Conservation (phyloP, 345 rosid genomes). For the Abelmoschus esculentus region DNA sequence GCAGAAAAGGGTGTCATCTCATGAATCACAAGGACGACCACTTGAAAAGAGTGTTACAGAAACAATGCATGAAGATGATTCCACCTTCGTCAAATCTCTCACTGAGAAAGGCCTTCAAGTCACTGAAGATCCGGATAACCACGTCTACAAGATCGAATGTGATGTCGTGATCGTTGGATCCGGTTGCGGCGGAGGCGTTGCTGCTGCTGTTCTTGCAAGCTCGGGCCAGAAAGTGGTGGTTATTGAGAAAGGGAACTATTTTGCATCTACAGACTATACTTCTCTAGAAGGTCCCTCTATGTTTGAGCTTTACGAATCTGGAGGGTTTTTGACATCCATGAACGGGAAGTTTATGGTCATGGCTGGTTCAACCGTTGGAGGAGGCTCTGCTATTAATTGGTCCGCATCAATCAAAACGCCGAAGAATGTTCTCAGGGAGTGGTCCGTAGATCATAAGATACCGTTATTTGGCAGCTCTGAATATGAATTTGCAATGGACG, state of each 20-base stretch:
- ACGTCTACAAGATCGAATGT: constrained; percentile 44
- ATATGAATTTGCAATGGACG: constrained; percentile 47
- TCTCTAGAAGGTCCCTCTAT: constrained; percentile 59
- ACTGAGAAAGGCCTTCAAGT: constrained; percentile 43
- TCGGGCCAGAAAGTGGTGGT: constrained; percentile 53
- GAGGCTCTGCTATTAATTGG: constrained; percentile 68
- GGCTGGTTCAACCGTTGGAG: constrained; percentile 64
- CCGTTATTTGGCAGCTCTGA: constrained; percentile 31
- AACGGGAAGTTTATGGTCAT: constrained; percentile 36
- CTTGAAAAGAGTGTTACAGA: constrained; percentile 49
- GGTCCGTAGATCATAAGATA: constrained; percentile 42
- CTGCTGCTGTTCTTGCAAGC: constrained; percentile 60
- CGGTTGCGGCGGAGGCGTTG: constrained; percentile 69
- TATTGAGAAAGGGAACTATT: constrained; percentile 68
- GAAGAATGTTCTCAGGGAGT: constrained; percentile 40
- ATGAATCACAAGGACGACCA: constrained; percentile 27
- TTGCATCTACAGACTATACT: constrained; percentile 41
- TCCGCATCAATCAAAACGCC: constrained; percentile 50
- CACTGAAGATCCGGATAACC: constrained; percentile 23
- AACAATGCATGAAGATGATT: constrained; percentile 33
- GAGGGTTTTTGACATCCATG: constrained; percentile 33
- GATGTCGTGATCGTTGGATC: constrained; percentile 58
- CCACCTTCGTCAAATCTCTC: constrained; percentile 35
- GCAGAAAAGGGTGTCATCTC: constrained; percentile 11
- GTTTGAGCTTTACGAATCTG: constrained; percentile 42